Conservation (phyloP, 192 early-diverging fungal species). For the Rhizophagus sp. region DNA sequence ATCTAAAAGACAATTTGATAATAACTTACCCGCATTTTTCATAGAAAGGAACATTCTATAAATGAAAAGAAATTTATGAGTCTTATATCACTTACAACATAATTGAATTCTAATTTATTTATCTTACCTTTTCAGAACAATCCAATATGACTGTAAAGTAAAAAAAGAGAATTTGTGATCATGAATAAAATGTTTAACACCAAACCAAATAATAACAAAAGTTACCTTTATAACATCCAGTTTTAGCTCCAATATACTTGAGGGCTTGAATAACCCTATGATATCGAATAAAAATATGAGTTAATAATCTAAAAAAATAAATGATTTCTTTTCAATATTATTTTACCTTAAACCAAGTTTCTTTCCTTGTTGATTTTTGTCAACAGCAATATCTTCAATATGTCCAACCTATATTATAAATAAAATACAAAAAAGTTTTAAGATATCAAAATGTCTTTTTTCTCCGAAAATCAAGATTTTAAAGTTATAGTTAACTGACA, state of each 20-base stretch:
- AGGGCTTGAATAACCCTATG: constrained; percentile 73
- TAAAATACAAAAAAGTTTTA: not conserved
- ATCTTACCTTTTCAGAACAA: constrained; percentile 59
- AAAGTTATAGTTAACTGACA: constrained; percentile 40
- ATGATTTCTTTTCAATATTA: too few relatives aligned
- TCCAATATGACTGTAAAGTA: constrained; percentile 49
- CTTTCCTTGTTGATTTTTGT: constrained; percentile 60
- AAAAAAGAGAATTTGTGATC: not conserved
- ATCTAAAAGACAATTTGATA: not conserved
- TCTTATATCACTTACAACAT: not conserved
- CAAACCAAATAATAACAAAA: not conserved
- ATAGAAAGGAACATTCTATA: constrained; percentile 84
- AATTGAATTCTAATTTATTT: not conserved
- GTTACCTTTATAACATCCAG: constrained; percentile 81
- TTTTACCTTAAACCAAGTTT: constrained; percentile 52
- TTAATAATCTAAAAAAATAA: constrained; percentile 36
- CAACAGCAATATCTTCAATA: constrained; percentile 76
- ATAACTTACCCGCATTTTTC: constrained; percentile 71
- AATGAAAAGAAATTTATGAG: not conserved
- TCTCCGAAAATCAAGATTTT: not conserved
- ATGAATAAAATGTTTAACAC: not conserved
- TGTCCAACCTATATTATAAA: constrained; percentile 62
- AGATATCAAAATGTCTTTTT: not conserved
- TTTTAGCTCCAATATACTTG: constrained; percentile 76
- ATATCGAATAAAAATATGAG: not conserved